Conservation (phyloP, 108 stramenopile species). For the Nitzschia putrida region DNA sequence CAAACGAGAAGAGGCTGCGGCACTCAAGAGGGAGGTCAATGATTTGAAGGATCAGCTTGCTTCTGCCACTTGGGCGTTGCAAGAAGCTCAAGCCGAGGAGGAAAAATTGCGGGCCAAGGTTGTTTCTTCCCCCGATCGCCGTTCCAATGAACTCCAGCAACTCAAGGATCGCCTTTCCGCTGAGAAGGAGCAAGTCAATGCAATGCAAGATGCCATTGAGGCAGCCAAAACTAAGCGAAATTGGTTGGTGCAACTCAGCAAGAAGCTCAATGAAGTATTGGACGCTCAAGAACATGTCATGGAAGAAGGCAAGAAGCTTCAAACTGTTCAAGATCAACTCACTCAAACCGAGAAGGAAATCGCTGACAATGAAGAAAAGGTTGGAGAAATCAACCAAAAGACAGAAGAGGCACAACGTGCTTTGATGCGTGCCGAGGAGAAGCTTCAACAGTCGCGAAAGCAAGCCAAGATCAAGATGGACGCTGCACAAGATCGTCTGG, state of each 20-base stretch:
- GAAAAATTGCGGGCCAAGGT: conserved; percentile 62
- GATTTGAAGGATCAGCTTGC: conserved; percentile 81
- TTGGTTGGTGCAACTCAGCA: conserved; percentile 28
- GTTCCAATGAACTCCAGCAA: conserved; percentile 27
- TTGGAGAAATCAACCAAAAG: conserved; percentile 33
- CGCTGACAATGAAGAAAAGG: conserved; percentile 43
- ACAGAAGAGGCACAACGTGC: conserved; percentile 32
- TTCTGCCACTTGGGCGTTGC: conserved; percentile 63
- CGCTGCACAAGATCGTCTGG: conserved; percentile 55
- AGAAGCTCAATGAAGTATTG: conserved; percentile 40
- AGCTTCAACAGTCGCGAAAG: conserved; percentile 41
- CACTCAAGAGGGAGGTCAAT: conserved; percentile 76
- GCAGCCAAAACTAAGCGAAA: conserved; percentile 17
- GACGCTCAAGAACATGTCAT: conserved; percentile 32
- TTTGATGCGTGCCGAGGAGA: conserved; percentile 48
- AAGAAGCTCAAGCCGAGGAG: conserved; percentile 72
- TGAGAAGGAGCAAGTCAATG: conserved; percentile 46
- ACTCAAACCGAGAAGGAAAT: conserved; percentile 42
- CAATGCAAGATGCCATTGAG: conserved; percentile 36
- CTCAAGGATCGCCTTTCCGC: conserved; percentile 30
- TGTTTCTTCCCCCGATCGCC: conserved; percentile 75
- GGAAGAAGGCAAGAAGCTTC: conserved; percentile 46
- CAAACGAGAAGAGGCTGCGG: conserved; percentile 72
- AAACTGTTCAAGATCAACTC: conserved; percentile 40
- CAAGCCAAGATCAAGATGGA: conserved; percentile 56